Evolutionary conservation across 2,329 filamentous ascomycete genomes (phyloP), one percentile per base, ranked within the genome.

Genomic region (Fusarium praegraminearum): DNA sequence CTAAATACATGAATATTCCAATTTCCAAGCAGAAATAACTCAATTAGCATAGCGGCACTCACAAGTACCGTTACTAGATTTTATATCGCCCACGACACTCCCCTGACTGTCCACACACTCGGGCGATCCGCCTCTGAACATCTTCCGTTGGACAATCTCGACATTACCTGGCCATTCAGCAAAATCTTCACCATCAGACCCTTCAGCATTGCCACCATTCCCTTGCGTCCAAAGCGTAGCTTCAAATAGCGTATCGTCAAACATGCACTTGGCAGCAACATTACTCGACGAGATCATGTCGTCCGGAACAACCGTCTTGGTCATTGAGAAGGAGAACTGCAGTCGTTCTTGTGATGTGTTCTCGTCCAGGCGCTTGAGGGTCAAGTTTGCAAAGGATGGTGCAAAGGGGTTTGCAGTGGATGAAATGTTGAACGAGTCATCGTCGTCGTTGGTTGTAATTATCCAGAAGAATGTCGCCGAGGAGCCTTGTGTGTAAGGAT

Each of bases 381-480:
- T 77, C 38, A 82, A 74, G 72, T 88, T 84, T 45, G 79, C 72
- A 78, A 92, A 91, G 5, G 80, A 78, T 6, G 89, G 84, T 32
- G 82, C 81, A 69, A 90, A 87, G 2, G 84, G 84, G 69, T 88
- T 88, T 30, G 83, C 78, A 24, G 81, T 82, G 4, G 86, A 86
- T 7, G 88, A 88, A 67, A 90, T 86, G 45, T 79, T 79, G 77
- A 85, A 89, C 16, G 79, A 76, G 33, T 76, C 75, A 18, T 75
- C 69, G 16, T 75, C 69, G 43, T 81, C 79, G n/a, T 74, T 65
- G 6, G 80, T 74, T 3, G 78, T 77, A 60, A 92, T 88, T 61
- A 86, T 82, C 89, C 89, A 92, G 75, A 86, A 83, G 77, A 91
- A 90, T 9, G 83, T 86, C 0, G 86, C 82, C 7, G 83, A 75